Evolutionary conservation across 2,329 filamentous ascomycete species (phyloP).

Genomic region (Chrysoporthe austroafricana): DNA sequence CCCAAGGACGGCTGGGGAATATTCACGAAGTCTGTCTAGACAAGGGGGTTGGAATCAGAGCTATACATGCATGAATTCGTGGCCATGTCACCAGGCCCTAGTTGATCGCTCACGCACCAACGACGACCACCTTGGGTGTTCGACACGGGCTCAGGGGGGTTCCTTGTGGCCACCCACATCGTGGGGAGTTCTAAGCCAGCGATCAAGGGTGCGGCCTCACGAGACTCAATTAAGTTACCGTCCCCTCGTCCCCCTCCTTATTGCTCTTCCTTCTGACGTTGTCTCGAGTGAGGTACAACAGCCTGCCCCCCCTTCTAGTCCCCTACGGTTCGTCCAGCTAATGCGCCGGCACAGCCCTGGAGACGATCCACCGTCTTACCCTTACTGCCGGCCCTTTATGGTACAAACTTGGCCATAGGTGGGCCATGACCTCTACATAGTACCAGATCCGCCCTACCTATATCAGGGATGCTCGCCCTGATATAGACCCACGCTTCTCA

Average conservation of each 20-base stretch:
- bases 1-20: constrained; percentile 13
- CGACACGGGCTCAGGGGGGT: constrained; percentile 21
- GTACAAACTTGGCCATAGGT: constrained; percentile 10
- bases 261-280: constrained; percentile 24
- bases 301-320: constrained; percentile 17
- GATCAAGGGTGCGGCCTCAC: constrained; percentile 25
- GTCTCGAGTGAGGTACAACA: constrained; percentile 25
- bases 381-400: constrained; percentile 21
- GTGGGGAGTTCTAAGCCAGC: constrained; percentile 21
- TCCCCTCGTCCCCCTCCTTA: constrained; percentile 14
- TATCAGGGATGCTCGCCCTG: constrained; percentile 21
- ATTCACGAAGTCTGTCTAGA: constrained; percentile 20
- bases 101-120: constrained; percentile 43
- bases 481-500: constrained; percentile 23
- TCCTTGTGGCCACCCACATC: constrained; percentile 22
- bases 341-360: constrained; percentile 25
- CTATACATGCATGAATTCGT: constrained; percentile 50
- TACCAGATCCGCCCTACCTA: constrained; percentile 25
- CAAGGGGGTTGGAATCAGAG: constrained; percentile 17
- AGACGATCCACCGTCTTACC: constrained; percentile 21
- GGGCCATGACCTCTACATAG: constrained; percentile 20
- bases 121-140: constrained; percentile 33
- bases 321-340: constrained; percentile 27
- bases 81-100: constrained; percentile 44
- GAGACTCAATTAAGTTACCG: constrained; percentile 20